Evolutionary conservation across 306 rosid species (phyloP), one percentile per base, ranked within the genome.

Genomic region (Cucurbita pepo): DNA sequence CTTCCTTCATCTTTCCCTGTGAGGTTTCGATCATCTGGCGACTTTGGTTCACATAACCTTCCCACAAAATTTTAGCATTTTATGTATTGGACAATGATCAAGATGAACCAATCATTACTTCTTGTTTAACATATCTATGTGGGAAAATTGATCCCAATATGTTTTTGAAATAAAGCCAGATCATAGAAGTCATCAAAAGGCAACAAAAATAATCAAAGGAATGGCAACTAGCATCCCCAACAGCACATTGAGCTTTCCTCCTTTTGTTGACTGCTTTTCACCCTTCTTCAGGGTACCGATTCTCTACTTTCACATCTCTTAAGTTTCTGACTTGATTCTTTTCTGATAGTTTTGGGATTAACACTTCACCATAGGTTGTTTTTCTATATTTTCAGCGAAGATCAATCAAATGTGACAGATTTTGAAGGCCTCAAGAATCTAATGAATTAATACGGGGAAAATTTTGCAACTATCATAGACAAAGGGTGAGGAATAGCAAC

Each of bases 201-300:
- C 36, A 54, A 53, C 54, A 37, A 71, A 18, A 48, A 10, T 18
- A 59, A 54, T 19, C 14, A 38, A 54, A 37, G 64, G 40, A 53
- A 10, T 57, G 40, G 63, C 64, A 73, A 43, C 82, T 84, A 83
- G 82, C 55, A 83, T 81, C 78, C 84, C 71, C 44, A 36, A 41
- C 54, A 44, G 86, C 40, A 56, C 88, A 82, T 76, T 83, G 75
- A 82, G 86, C 78, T 85, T 82, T 78, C 64, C 74, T 76, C 79
- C 87, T 77, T 71, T 82, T 83, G 83, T 91, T 85, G 96, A 94
- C 99, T 89, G 90, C 97, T 88, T 94, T 88, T 81, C 55, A 56
- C 57, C 21, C 41, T 64, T n/a, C 25, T 52, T 15, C 66, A 59
- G 18, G 58, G 50, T 41, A 72, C 61, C 60, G 43, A 54, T 30